These are phyloP conservation scores for Populus ilicifolia DNA, from an alignment of 345 rosid genomes.

Conservation along the genomic window DNA sequence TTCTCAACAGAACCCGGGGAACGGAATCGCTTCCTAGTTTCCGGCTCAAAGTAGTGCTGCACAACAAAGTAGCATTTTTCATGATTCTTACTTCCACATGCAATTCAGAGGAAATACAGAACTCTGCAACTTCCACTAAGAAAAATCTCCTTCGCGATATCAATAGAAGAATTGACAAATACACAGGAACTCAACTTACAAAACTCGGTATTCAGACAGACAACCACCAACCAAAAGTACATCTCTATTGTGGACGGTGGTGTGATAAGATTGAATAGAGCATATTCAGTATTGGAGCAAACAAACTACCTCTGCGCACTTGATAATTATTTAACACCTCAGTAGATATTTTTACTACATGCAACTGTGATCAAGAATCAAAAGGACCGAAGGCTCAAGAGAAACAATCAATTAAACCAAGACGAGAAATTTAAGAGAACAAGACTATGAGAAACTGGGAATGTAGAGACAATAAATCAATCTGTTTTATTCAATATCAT, in stretches of 20 bases:
- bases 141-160: neutral
- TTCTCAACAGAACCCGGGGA: slow-evolving; percentile 30
- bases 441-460: neutral
- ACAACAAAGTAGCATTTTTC: neutral
- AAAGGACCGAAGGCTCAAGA: neutral
- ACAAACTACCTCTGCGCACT: neutral
- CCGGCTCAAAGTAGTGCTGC: slow-evolving; percentile 44
- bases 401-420: neutral
- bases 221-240: neutral
- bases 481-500: neutral
- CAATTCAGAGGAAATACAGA: neutral
- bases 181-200: neutral
- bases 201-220: neutral
- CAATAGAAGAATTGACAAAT: neutral
- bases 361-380: neutral
- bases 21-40: slow-evolving; percentile 30
- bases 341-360: neutral
- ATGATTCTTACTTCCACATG: neutral
- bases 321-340: neutral
- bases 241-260: neutral
- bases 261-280: neutral
- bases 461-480: neutral
- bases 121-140: neutral
- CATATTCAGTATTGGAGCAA: neutral
- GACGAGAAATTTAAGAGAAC: neutral